Evolutionary conservation across 164 flowering plant genomes (phyloP).

Genomic region (Piper betle): DNA sequence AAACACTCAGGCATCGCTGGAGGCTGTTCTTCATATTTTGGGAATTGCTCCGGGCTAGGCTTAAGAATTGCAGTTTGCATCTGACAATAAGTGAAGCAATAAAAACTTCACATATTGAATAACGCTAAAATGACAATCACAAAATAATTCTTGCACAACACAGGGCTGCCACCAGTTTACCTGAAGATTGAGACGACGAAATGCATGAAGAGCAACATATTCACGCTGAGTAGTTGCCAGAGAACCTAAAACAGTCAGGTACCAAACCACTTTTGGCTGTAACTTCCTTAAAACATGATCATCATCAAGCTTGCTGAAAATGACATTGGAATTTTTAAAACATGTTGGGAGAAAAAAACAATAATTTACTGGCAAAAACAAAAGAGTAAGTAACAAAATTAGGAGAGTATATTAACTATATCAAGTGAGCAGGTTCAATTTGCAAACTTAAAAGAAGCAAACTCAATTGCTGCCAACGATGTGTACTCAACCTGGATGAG

Average conservation of each 20-base stretch:
- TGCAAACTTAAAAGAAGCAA: neutral
- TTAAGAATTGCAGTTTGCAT: conserved; percentile 96
- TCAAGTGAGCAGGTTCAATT: neutral
- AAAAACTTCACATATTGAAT: too few relatives aligned
- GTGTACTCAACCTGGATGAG: conserved; percentile 41
- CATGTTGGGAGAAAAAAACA: neutral
- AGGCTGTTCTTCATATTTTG: conserved; percentile 80
- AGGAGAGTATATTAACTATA: neutral
- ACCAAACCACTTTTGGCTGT: conserved; percentile 60
- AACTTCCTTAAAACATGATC: conserved; percentile 74
- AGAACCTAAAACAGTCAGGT: conserved; percentile 83
- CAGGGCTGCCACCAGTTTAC: conserved; percentile 13
- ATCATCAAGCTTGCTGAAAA: conserved; percentile 46
- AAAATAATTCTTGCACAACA: too few relatives aligned
- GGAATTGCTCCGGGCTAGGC: conserved; percentile 87
- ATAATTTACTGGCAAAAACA: neutral
- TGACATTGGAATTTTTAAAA: too few relatives aligned
- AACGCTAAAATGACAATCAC: neutral
- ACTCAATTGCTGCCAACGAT: neutral
- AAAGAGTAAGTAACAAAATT: neutral
- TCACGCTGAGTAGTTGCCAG: conserved; percentile 96
- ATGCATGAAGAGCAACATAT: conserved; percentile 92
- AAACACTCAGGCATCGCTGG: conserved; percentile 98
- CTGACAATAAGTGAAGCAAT: conserved; percentile 22
- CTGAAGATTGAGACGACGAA: conserved; percentile 80